Conservation (phyloP, 23 red algal species). For the Gracilariopsis chorda region DNA sequence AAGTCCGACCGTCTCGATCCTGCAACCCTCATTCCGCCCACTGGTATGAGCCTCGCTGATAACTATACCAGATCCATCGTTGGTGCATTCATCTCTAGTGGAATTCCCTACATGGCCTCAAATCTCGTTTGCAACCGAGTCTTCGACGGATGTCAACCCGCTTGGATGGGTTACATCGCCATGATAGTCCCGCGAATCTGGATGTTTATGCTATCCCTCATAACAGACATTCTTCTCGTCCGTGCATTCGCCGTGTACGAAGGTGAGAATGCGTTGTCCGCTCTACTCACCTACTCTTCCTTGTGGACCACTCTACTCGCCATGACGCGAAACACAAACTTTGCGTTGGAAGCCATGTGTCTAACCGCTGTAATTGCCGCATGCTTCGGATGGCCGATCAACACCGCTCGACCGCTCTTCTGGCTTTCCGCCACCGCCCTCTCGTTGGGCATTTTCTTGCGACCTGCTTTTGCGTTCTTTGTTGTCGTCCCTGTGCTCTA, state of each 20-base stretch:
- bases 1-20: slow-evolving; percentile 31
- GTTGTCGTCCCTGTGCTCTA: slow-evolving; percentile 31
- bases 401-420: slow-evolving; percentile 46
- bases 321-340: slow-evolving; percentile 76
- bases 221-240: slow-evolving; percentile 49
- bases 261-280: slow-evolving; percentile 38
- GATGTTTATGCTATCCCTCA: slow-evolving; percentile 64
- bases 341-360: slow-evolving; percentile 69
- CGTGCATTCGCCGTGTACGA: slow-evolving; percentile 51
- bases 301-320: slow-evolving; percentile 51
- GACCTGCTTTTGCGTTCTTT: slow-evolving; percentile 59
- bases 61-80: slow-evolving; percentile 63
- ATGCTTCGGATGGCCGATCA: slow-evolving; percentile 57
- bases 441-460: slow-evolving; percentile 62
- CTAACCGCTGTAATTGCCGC: slow-evolving; percentile 36
- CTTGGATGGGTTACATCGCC: slow-evolving; percentile 24
- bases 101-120: slow-evolving; percentile 65
- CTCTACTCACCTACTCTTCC: slow-evolving; percentile 49
- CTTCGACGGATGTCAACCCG: slow-evolving; percentile 5
- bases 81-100: slow-evolving; percentile 53
- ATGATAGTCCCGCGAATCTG: slow-evolving; percentile 51
- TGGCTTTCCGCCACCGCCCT: slow-evolving; percentile 50
- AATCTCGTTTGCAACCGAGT: slow-evolving; percentile 35
- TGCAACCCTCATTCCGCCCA: background rate
- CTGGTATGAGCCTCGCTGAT: slow-evolving; percentile 16